A percentile compares a stretch with the other conserved stretches of the same genome.
Evolutionary conservation across 2,329 filamentous ascomycete genomes (phyloP).

Genomic region (Colletotrichum magnum): DNA sequence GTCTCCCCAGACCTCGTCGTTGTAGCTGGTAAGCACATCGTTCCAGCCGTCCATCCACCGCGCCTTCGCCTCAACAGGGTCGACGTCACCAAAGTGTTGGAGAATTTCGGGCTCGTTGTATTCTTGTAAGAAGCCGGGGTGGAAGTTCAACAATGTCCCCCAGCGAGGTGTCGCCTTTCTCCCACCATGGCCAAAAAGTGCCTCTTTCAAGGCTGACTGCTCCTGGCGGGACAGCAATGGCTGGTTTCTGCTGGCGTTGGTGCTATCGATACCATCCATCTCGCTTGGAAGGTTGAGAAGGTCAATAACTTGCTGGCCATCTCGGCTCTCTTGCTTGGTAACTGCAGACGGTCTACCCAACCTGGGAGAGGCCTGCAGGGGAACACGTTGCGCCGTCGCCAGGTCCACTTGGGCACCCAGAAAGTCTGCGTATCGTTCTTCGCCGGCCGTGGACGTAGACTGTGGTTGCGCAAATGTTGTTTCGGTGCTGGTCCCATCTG

Average conservation of each 20-base stretch:
- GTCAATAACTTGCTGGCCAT: slow-evolving; percentile 40
- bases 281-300: slow-evolving; percentile 36
- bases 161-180: slow-evolving; percentile 47
- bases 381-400: background rate
- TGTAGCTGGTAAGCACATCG: slow-evolving; percentile 68
- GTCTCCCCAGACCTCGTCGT: slow-evolving; percentile 79
- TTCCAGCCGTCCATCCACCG: slow-evolving; percentile 70
- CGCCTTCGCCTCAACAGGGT: slow-evolving; percentile 55
- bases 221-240: slow-evolving; percentile 41
- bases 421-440: slow-evolving; percentile 26
- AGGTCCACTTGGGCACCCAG: slow-evolving; percentile 6
- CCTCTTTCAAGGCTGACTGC: slow-evolving; percentile 42
- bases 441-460: background rate
- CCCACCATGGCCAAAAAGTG: slow-evolving; percentile 44
- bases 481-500: background rate
- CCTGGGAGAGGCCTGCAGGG: no score
- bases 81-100: slow-evolving; percentile 55
- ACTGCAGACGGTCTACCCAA: slow-evolving; percentile 15
- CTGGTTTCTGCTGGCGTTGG: slow-evolving; percentile 38
- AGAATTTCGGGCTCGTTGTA: slow-evolving; percentile 14
- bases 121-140: slow-evolving; percentile 58
- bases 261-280: slow-evolving; percentile 35
- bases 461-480: slow-evolving; percentile 35
- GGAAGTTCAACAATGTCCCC: slow-evolving; percentile 66
- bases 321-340: slow-evolving; percentile 32